Evolutionary conservation across 352 stramenopile genomes (phyloP).

Genomic region (Phytophthora cactorum): DNA sequence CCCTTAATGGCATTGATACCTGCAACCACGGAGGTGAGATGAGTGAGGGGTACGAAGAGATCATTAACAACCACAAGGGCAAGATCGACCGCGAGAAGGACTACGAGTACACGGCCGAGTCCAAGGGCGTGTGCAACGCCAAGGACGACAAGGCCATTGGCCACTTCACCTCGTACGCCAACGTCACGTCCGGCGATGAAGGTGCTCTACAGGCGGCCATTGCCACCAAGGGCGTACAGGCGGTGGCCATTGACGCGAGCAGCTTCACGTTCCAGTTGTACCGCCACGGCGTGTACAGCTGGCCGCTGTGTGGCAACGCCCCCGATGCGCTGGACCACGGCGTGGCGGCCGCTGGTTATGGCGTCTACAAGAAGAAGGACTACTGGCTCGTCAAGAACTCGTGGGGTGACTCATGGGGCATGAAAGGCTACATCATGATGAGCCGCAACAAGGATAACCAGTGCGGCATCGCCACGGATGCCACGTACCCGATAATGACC

Average conservation of each 20-base stretch:
- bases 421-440: slow-evolving; percentile 92
- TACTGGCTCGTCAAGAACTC: slow-evolving; percentile 97
- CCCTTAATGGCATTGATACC: slow-evolving; percentile 91
- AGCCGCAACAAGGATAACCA: slow-evolving; percentile 90
- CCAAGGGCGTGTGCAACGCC: slow-evolving; percentile 85
- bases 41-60: slow-evolving; percentile 97
- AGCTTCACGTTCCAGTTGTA: slow-evolving; percentile 86
- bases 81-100: slow-evolving; percentile 93
- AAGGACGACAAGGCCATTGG: slow-evolving; percentile 81
- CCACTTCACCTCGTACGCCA: slow-evolving; percentile 82
- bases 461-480: slow-evolving; percentile 93
- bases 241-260: slow-evolving; percentile 87
- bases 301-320: slow-evolving; percentile 48
- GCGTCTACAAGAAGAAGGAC: slow-evolving; percentile 77
- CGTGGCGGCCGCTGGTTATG: slow-evolving; percentile 94
- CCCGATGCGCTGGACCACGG: slow-evolving; percentile 96
- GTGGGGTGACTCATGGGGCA: slow-evolving; percentile 90
- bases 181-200: slow-evolving; percentile 76
- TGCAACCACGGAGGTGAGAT: slow-evolving; percentile 97
- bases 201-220: slow-evolving; percentile 85
- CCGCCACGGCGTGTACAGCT: slow-evolving; percentile 70
- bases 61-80: slow-evolving; percentile 83
- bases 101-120: slow-evolving; percentile 95
- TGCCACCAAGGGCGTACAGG: slow-evolving; percentile 72
- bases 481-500: slow-evolving; percentile 68